These are phyloP conservation scores for Chytriomyces sp. DNA, from an alignment of 192 early-diverging fungal genomes.

Conservation along the genomic window DNA sequence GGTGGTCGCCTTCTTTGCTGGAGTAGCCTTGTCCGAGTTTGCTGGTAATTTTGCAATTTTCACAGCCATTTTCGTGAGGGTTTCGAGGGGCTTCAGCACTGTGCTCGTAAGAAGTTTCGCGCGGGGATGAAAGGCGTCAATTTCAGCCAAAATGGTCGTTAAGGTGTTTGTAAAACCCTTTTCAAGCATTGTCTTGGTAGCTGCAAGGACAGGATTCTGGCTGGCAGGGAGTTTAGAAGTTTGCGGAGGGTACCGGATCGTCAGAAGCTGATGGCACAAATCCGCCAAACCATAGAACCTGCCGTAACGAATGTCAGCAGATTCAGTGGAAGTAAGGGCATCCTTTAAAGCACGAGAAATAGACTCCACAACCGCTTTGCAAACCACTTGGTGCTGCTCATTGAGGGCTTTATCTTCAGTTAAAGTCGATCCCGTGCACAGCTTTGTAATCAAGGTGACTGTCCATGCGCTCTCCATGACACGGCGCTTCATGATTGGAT, in stretches of 20 bases:
- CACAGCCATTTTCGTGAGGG: constrained; percentile 84
- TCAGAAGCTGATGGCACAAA: constrained; percentile 68
- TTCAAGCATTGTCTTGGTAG: constrained; percentile 82
- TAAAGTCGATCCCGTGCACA: constrained; percentile 39
- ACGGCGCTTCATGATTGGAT: constrained; percentile 7
- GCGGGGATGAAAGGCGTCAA: constrained; percentile 90
- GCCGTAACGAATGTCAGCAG: constrained; percentile 62
- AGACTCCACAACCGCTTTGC: constrained; percentile 70
- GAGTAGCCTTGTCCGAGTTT: not conserved
- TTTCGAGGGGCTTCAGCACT: constrained; percentile 86
- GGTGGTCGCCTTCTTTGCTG: not conserved
- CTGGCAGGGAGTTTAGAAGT: constrained; percentile 2
- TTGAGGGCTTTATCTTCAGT: constrained; percentile 57
- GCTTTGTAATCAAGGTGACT: constrained; percentile 34
- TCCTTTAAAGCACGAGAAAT: constrained; percentile 67
- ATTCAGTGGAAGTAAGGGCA: constrained; percentile 45
- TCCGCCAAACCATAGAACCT: constrained; percentile 71
- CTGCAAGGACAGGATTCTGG: constrained; percentile 37
- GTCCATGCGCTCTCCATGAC: constrained; percentile 45
- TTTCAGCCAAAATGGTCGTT: constrained; percentile 76
- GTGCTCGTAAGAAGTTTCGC: constrained; percentile 72
- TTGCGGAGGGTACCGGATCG: constrained; percentile 35
- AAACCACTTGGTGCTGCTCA: constrained; percentile 59
- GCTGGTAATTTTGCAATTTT: constrained; percentile 67
- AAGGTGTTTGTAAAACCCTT: constrained; percentile 80